A percentile compares a stretch with the other conserved stretches of the same genome.
These are phyloP conservation scores for Calcarisporium arbuscula DNA, from an alignment of 2,329 filamentous ascomycete species.

Conservation along the genomic window DNA sequence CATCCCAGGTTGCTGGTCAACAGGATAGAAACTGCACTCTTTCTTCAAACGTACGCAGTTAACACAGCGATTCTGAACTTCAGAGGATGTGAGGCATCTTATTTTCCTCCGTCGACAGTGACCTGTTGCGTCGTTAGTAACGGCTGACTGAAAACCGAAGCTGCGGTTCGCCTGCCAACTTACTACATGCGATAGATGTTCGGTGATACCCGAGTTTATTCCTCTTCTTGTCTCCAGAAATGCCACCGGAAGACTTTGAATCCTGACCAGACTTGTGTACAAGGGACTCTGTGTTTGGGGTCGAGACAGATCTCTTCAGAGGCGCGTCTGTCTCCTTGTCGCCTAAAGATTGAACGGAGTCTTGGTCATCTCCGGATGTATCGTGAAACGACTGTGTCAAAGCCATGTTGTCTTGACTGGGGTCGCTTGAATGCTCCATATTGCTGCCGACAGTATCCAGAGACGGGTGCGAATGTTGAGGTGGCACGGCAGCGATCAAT, in stretches of 20 bases:
- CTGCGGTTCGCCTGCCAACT: constrained; percentile 35
- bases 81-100: constrained; percentile 71
- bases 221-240: constrained; percentile 51
- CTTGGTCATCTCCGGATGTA: constrained; percentile 25
- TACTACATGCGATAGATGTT: constrained; percentile 92
- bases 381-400: constrained; percentile 21
- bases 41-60: constrained; percentile 95
- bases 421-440: too few species aligned
- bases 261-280: constrained; percentile 26
- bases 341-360: constrained; percentile 25
- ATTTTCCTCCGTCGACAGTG: constrained; percentile 94
- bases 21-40: constrained; percentile 86
- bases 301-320: constrained; percentile 44
- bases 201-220: constrained; percentile 96
- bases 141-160: neutral
- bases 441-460: too few species aligned
- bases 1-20: constrained; percentile 64
- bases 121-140: constrained; percentile 43
- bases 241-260: constrained; percentile 18
- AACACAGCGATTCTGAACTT: constrained; percentile 74
- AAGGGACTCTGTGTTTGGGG: constrained; percentile 39
- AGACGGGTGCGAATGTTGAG: too few species aligned
- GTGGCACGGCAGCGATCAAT: too few species aligned
- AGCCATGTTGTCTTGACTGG: too few species aligned
- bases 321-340: constrained; percentile 29